Percentiles rank a stretch among this genome's conserved stretches.
phyloP scores from a whole-genome alignment of 441 rosid species.

The Daphne laureola region DNA sequence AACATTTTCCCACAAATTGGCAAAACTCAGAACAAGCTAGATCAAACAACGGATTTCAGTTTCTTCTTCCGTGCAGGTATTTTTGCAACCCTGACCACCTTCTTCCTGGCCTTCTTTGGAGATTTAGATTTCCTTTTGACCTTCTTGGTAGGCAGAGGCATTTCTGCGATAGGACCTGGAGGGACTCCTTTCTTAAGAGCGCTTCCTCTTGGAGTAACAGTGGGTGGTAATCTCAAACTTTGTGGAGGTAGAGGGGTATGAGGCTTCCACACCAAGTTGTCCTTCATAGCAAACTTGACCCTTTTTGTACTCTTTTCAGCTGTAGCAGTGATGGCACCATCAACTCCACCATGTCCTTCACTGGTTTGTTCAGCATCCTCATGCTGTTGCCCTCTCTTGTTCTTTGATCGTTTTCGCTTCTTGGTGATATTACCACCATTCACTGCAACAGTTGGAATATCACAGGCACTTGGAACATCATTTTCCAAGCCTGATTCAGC shows the following conservation, averaged over 20 bases:
- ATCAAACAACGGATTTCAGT: constrained; percentile 28
- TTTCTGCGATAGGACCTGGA: constrained; percentile 78
- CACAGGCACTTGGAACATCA: constrained; percentile 41
- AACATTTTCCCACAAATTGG: not conserved
- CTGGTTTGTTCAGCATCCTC: constrained; percentile 20
- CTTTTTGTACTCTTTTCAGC: constrained; percentile 66
- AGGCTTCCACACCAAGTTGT: constrained; percentile 92
- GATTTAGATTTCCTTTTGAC: constrained; percentile 48
- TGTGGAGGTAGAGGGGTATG: constrained; percentile 90
- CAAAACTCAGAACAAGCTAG: constrained; percentile 7
- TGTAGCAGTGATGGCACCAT: constrained; percentile 23
- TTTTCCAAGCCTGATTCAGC: constrained; percentile 43
- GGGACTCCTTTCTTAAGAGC: constrained; percentile 88
- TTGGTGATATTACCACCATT: constrained; percentile 33
- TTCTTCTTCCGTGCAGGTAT: constrained; percentile 43
- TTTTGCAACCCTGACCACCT: constrained; percentile 33
- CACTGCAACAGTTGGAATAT: constrained; percentile 23
- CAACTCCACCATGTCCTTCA: constrained; percentile 29
- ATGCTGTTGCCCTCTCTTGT: constrained; percentile 15
- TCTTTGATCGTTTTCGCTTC: constrained; percentile 77
- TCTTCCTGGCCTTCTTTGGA: constrained; percentile 39
- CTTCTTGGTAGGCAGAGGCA: constrained; percentile 41
- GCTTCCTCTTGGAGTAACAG: constrained; percentile 95
- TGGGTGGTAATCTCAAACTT: constrained; percentile 81
- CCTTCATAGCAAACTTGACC: constrained; percentile 79